A percentile compares a stretch with the other conserved stretches of the same genome.
phyloP scores from a whole-genome alignment of 2,329 filamentous ascomycete species.

The Diaporthe sp. region DNA sequence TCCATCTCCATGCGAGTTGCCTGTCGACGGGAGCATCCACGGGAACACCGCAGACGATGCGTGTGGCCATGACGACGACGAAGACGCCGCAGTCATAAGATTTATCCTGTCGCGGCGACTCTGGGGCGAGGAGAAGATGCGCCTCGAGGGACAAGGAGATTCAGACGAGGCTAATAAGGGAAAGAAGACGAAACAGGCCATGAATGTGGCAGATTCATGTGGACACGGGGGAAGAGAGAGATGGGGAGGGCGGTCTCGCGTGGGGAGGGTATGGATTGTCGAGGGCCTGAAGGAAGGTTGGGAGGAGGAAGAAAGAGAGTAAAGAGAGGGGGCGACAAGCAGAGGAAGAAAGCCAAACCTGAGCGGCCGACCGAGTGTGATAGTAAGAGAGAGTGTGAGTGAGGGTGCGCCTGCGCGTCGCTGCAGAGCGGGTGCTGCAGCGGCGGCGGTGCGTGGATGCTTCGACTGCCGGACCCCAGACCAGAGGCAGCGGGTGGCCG shows the following conservation, averaged over 20 bases:
- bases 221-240: conserved; percentile 28
- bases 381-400: conserved; percentile 19
- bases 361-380: conserved; percentile 29
- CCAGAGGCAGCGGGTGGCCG: background rate
- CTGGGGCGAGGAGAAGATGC: conserved; percentile 44
- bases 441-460: conserved; percentile 2
- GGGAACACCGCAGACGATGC: no score
- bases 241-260: conserved; percentile 30
- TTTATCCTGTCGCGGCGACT: no score
- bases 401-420: conserved; percentile 24
- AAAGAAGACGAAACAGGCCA: conserved; percentile 32
- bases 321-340: conserved; percentile 37
- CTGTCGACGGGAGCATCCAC: no score
- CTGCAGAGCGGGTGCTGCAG: conserved; percentile 27
- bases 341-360: conserved; percentile 37
- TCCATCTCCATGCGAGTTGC: no score
- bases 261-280: conserved; percentile 31
- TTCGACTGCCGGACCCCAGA: conserved; percentile 26
- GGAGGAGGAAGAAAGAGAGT: conserved; percentile 35
- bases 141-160: conserved; percentile 48
- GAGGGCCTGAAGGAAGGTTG: conserved; percentile 36
- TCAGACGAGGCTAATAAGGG: conserved; percentile 43
- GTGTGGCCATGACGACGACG: no score
- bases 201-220: conserved; percentile 40
- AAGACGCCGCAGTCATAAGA: no score